Percentiles rank a stretch among this genome's conserved stretches.
These are phyloP conservation scores for Haplographium delicatum DNA, from an alignment of 495 filamentous ascomycete species.

Conservation along the genomic window DNA sequence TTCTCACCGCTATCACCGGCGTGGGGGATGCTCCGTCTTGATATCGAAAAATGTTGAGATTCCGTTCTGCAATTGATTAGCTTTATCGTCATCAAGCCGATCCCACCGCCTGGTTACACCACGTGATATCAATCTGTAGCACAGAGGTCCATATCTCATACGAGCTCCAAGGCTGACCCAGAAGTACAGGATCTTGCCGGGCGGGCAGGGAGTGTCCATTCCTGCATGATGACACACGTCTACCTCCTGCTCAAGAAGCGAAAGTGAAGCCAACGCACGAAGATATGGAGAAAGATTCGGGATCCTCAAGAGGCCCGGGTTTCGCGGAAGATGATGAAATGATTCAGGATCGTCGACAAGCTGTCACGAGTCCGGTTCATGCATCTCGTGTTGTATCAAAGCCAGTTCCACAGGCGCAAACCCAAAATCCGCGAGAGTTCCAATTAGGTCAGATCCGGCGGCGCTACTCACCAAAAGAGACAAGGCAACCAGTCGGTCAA, in stretches of 20 bases:
- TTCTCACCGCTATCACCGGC: constrained; percentile 13
- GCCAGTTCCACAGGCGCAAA: constrained; percentile 61
- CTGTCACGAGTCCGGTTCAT: constrained; percentile 26
- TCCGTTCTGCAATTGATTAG: background rate
- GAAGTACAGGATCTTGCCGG: constrained; percentile 21
- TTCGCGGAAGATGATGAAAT: constrained; percentile 5
- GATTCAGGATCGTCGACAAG: constrained; percentile 24
- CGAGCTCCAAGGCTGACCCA: constrained; percentile 11
- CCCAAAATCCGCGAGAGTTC: constrained; percentile 65
- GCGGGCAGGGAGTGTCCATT: constrained; percentile 24
- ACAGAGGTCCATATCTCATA: constrained; percentile 10
- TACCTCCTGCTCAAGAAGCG: constrained; percentile 2
- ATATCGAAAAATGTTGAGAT: constrained; percentile 1
- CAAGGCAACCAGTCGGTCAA: constrained; percentile 39
- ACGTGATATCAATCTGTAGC: constrained; percentile 12
- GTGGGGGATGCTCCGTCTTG: constrained; percentile 11
- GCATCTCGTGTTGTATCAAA: constrained; percentile 50
- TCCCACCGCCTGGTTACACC: background rate
- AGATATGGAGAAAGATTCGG: background rate
- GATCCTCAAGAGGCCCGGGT: background rate
- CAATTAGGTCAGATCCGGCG: constrained; percentile 71
- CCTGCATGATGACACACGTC: constrained; percentile 20
- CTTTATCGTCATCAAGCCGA: background rate
- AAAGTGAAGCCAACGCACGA: background rate
- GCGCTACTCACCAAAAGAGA: constrained; percentile 61